Percentiles rank a stretch among this genome's conserved stretches.
Conservation (phyloP, 2,329 filamentous ascomycete genomes). For the Neofusicoccum cordaticola region DNA sequence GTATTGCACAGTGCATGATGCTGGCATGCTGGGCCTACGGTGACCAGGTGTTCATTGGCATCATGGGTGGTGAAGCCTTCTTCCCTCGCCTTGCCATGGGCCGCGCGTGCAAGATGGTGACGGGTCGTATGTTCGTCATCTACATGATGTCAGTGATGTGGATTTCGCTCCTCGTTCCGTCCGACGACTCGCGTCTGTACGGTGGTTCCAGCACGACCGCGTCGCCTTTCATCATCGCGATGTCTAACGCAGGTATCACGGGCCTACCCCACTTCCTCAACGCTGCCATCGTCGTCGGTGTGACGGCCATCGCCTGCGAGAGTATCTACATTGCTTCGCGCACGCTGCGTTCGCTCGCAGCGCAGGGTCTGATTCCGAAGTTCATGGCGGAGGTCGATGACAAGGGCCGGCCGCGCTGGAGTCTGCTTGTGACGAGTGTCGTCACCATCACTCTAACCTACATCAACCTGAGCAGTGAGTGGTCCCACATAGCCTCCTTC, state of each 20-base stretch:
- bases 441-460: slow-evolving; percentile 29
- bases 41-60: slow-evolving; percentile 38
- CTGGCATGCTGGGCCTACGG: slow-evolving; percentile 23
- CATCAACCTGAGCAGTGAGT: slow-evolving; percentile 27
- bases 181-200: slow-evolving; percentile 7
- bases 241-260: slow-evolving; percentile 28
- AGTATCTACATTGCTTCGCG: slow-evolving; percentile 33
- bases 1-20: slow-evolving; percentile 12
- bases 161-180: slow-evolving; percentile 22
- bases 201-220: slow-evolving; percentile 29
- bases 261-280: slow-evolving; percentile 34
- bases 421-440: slow-evolving; percentile 28
- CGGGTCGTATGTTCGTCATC: slow-evolving; percentile 39
- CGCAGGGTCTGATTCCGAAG: slow-evolving; percentile 27
- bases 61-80: slow-evolving; percentile 40
- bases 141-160: slow-evolving; percentile 32
- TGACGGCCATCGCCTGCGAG: slow-evolving; percentile 33
- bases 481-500: background rate
- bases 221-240: slow-evolving; percentile 34
- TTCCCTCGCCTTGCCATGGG: slow-evolving; percentile 40
- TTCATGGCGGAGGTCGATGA: slow-evolving; percentile 29
- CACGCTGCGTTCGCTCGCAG: slow-evolving; percentile 31
- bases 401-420: slow-evolving; percentile 30
- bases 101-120: slow-evolving; percentile 39
- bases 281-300: slow-evolving; percentile 31